Evolutionary conservation across 2,329 filamentous ascomycete genomes (phyloP).

Genomic region (Clonostachys rhizophaga): DNA sequence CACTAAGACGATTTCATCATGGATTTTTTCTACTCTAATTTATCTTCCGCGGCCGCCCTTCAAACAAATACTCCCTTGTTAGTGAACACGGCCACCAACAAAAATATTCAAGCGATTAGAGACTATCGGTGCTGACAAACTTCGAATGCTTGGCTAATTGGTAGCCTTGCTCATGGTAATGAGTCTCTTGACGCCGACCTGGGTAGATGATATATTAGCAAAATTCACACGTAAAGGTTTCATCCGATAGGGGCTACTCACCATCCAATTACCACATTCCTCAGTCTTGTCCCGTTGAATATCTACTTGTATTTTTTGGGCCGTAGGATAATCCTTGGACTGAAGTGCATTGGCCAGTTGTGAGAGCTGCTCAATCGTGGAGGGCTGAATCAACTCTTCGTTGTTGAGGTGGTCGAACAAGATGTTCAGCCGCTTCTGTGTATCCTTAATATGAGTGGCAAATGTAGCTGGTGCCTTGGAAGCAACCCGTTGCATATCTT

Average conservation of each 20-base stretch:
- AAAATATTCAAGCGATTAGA: no score
- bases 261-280: constrained; percentile 85
- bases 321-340: constrained; percentile 63
- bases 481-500: constrained; percentile 87
- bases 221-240: not conserved
- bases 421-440: constrained; percentile 85
- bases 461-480: constrained; percentile 81
- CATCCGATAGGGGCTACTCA: constrained; percentile 34
- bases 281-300: constrained; percentile 74
- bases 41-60: no score
- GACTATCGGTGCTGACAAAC: no score
- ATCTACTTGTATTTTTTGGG: constrained; percentile 66
- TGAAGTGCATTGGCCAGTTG: constrained; percentile 64
- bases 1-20: no score
- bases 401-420: constrained; percentile 99
- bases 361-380: constrained; percentile 66
- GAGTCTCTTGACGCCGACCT: constrained; percentile 70
- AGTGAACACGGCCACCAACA: no score
- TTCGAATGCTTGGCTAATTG: constrained; percentile 21
- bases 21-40: no score
- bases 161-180: constrained; percentile 78
- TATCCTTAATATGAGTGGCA: constrained; percentile 85
- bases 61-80: no score
- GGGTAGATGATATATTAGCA: constrained; percentile 28
- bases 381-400: constrained; percentile 78